Base-by-base conservation (phyloP, 75 land plant genomes). In the Sequoiadendron giganteum region DNA sequence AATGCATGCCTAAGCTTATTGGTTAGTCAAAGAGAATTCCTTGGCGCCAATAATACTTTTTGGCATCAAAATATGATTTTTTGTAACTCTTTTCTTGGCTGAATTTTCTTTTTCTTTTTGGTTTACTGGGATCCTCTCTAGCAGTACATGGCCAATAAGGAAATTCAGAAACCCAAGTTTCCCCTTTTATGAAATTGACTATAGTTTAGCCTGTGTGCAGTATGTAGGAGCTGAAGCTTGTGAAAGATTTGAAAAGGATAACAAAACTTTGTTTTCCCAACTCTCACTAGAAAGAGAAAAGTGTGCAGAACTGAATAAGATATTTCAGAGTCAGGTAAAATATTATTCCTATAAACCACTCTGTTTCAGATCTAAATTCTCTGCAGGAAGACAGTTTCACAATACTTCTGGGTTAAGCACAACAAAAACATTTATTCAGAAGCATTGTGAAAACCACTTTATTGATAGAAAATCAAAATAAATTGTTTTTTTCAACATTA, bases 191-290 rank as follows among this genome's bases (percentile, higher is more conserved):
- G 76, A 72, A 36, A 72, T 72, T 72, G 11, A 72, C 34, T 72
- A 11, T 72, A 72, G 34, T 72, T 72, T 72, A 25, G 36, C 13
- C 13, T 72, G 28, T 72, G 76, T 28, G 76, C 76, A 72, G 76
- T 72, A 72, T 10, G 76, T 72, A 32, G 76, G 76, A n/a, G 76
- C 76, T 72, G 76, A 72, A 72, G 76, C 76, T 6, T 72, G 76
- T 72, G 76, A 72, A 72, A 72, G 76, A 72, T n/a, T 72, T 72
- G 34, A 72, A 72, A 72, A 72, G 76, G 76, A 72, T 30, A 72
- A 72, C 13, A 30, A 72, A 28, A 72, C 76, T 10, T 30, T 72
- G 76, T n/a, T 30, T 10, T 25, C 76, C 36, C 76, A 72, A 72
- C 76, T 72, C 7, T 72, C 76, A 30, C 30, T 72, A 72, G 36